Conservation (phyloP, 2,329 filamentous ascomycete species). For the Colletotrichum sp. region DNA sequence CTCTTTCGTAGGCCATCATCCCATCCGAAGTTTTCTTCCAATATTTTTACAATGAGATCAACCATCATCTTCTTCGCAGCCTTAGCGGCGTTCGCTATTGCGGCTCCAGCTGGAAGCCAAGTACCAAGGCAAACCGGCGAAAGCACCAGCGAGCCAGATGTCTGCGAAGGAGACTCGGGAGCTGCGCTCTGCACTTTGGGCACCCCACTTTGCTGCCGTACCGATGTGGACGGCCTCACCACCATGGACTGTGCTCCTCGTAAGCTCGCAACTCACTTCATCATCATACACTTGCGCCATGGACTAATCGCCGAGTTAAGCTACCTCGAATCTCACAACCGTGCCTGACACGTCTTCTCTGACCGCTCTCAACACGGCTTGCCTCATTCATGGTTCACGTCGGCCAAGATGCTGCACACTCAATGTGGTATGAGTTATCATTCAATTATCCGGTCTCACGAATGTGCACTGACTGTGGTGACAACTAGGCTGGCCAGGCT, state of each 20-base stretch:
- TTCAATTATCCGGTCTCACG: fast-evolving
- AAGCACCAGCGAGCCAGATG: background rate
- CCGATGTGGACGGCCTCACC: background rate
- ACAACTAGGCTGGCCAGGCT: background rate
- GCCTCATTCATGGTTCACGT: background rate
- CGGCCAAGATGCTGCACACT: background rate
- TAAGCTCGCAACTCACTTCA: background rate
- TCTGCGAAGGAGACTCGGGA: background rate
- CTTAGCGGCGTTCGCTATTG: background rate
- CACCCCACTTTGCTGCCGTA: background rate
- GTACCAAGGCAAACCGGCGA: background rate
- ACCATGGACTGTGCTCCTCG: background rate
- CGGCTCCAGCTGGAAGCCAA: background rate
- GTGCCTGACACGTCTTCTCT: background rate
- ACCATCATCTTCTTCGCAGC: background rate
- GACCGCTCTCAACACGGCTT: background rate
- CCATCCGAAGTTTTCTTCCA: background rate
- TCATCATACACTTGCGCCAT: no score
- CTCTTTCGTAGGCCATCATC: background rate
- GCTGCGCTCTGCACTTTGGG: background rate
- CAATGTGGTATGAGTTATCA: background rate
- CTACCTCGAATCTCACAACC: background rate
- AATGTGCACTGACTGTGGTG: background rate
- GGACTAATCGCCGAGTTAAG: background rate
- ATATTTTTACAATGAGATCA: background rate